Base-by-base conservation (phyloP, 75 land plant genomes). In the Sequoiadendron giganteum region DNA sequence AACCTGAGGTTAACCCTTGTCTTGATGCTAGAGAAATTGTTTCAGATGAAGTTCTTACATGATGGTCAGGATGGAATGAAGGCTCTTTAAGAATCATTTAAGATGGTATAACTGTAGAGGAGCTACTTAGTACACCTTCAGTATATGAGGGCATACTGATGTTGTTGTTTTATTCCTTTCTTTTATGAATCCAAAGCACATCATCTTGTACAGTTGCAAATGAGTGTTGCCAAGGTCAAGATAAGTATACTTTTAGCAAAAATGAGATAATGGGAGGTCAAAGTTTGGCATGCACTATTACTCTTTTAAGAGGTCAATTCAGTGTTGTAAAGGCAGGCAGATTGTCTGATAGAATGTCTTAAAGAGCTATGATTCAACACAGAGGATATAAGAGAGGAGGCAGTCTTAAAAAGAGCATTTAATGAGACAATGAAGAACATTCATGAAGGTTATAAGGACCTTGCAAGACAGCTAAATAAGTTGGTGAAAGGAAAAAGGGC, bases 51-150 rank as follows among this genome's bases (percentile, higher is more conserved):
- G 43, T 83, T 98, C 75, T 87, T 86, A 82, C 86, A 86, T 49
- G 91, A 92, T 40, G 61, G 73, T 79, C 87, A 92, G 76, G 92
- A 91, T 21, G 82, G 42, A 16, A 38, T 93, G 28, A 97, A 87
- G 99, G 99, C 5, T 95, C 99, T 54, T 92, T 98, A 85, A 93
- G 99, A 85, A 89, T 97, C 45, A 95, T 98, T 75, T 91, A 94
- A 18, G 95, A 96, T 94, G 99, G 99, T 49, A 92, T 95, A 70
- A 95, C 93, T 90, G 95, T 97, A 43, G 99, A 97, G 84, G 97
- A 93, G 92, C 90, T 98, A 84, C 85, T 94, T 81, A 94, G 90
- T 81, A 98, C 99, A 48, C 86, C 95, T 56, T 92, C 99, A 77
- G 86, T 91, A 10, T 98, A 97, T 90, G 93, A 93, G 88, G 99